phyloP scores from a whole-genome alignment of 495 filamentous ascomycete species.

The Aspergillus haitiensis region DNA sequence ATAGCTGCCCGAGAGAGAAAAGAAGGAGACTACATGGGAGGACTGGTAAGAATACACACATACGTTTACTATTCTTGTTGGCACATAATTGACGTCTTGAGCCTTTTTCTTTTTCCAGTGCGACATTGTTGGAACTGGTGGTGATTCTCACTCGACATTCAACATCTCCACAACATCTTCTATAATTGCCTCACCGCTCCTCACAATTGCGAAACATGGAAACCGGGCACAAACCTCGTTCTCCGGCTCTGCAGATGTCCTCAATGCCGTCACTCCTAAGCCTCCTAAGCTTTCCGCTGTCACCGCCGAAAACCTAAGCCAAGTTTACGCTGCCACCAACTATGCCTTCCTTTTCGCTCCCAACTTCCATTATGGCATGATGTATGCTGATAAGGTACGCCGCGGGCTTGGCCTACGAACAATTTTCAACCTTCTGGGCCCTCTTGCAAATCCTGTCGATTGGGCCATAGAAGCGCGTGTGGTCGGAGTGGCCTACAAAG shows the following conservation, averaged over 20 bases:
- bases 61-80: neutral
- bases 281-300: constrained; percentile 73
- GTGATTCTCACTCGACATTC: constrained; percentile 95
- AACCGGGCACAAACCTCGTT: constrained; percentile 94
- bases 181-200: constrained; percentile 80
- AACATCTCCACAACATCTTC: constrained; percentile 95
- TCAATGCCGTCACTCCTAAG: constrained; percentile 65
- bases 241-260: constrained; percentile 91
- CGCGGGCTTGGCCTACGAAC: constrained; percentile 85
- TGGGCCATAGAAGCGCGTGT: constrained; percentile 80
- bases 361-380: constrained; percentile 93
- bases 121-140: constrained; percentile 97
- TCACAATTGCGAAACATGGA: constrained; percentile 90
- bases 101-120: constrained; percentile 51
- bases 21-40: constrained; percentile 70
- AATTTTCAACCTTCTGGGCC: constrained; percentile 95
- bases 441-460: constrained; percentile 85
- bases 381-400: constrained; percentile 77
- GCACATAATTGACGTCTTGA: neutral
- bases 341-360: constrained; percentile 97
- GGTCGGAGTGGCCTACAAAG: constrained; percentile 83
- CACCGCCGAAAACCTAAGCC: constrained; percentile 63
- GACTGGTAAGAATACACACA: constrained; percentile 52
- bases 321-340: constrained; percentile 73
- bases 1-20: constrained; percentile 55